A percentile compares a stretch with the other conserved stretches of the same genome.
phyloP scores from a whole-genome alignment of 768 basidiomycete species.

The Termitomyces sp. region DNA sequence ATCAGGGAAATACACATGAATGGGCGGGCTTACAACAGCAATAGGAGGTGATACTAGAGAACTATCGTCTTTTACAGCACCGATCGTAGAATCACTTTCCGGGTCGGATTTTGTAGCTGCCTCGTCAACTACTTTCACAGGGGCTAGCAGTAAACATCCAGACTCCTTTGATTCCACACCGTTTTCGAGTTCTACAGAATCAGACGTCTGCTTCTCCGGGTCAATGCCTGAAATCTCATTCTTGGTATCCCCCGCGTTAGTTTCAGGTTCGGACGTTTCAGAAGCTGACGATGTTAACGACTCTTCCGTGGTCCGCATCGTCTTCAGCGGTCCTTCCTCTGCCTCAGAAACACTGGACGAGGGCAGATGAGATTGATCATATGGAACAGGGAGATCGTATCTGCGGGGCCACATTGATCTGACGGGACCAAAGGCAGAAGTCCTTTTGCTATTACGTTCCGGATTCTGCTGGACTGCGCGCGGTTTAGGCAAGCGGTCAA shows the following conservation, averaged over 20 bases:
- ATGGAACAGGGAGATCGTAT: slow-evolving; percentile 46
- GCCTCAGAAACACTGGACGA: slow-evolving; percentile 71
- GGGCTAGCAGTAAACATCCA: slow-evolving; percentile 2
- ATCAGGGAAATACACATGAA: not conserved
- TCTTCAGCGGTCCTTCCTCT: slow-evolving; percentile 50
- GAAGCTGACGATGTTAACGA: slow-evolving; percentile 66
- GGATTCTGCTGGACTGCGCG: slow-evolving; percentile 38
- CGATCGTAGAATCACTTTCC: slow-evolving; percentile 85
- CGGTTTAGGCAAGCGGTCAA: slow-evolving; percentile 76
- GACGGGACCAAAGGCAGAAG: slow-evolving; percentile 64
- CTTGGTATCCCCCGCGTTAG: slow-evolving; percentile 16
- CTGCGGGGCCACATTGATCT: slow-evolving; percentile 67
- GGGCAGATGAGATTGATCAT: slow-evolving; percentile 48
- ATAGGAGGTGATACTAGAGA: slow-evolving; percentile 12
- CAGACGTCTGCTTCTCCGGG: not conserved
- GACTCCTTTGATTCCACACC: slow-evolving; percentile 3
- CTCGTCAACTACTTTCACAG: slow-evolving; percentile 5
- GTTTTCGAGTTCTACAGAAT: slow-evolving; percentile 4
- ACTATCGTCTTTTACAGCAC: slow-evolving; percentile 37
- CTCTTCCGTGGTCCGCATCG: slow-evolving; percentile 45
- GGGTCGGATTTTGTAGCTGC: slow-evolving; percentile 44
- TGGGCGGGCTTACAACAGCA: slow-evolving; percentile 22
- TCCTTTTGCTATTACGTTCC: slow-evolving; percentile 46
- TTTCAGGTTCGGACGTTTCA: slow-evolving; percentile 64
- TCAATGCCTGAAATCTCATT: slow-evolving; percentile 6